Conservation (phyloP, 2,329 filamentous ascomycete genomes). For the Onygenales sp. region DNA sequence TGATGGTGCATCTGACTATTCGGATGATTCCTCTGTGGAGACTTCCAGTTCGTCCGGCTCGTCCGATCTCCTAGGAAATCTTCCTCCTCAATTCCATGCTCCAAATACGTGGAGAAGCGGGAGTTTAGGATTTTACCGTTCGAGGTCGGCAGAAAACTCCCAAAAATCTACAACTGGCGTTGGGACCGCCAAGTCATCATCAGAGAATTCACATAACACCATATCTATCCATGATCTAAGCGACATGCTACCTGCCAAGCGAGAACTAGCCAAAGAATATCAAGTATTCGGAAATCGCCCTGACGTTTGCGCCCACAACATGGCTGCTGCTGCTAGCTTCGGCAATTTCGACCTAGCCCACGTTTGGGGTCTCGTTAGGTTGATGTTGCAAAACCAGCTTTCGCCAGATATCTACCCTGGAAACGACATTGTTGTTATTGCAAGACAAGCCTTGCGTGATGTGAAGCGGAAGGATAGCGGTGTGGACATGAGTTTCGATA, state of each 20-base stretch:
- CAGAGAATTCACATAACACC: conserved; percentile 51
- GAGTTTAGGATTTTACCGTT: conserved; percentile 48
- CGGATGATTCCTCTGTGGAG: conserved; percentile 48
- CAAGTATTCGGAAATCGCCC: conserved; percentile 71
- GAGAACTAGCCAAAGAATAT: conserved; percentile 67
- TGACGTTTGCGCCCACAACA: conserved; percentile 79
- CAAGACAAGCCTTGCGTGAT: conserved; percentile 49
- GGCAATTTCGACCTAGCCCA: conserved; percentile 64
- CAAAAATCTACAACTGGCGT: conserved; percentile 46
- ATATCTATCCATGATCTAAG: conserved; percentile 65
- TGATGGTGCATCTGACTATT: conserved; percentile 36
- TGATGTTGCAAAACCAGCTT: conserved; percentile 69
- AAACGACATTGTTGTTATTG: conserved; percentile 59
- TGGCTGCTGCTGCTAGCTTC: conserved; percentile 61
- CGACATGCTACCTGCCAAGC: conserved; percentile 66
- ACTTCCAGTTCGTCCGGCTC: conserved; percentile 46
- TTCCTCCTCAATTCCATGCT: conserved; percentile 40
- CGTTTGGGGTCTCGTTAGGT: conserved; percentile 71
- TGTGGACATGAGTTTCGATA: conserved; percentile 22
- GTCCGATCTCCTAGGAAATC: conserved; percentile 32
- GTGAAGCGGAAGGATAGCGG: conserved; percentile 27
- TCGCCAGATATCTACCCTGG: conserved; percentile 55
- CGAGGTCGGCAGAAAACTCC: conserved; percentile 38
- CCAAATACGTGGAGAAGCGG: conserved; percentile 43
- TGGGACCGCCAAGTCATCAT: conserved; percentile 39